Evolutionary conservation across 352 stramenopile genomes (phyloP).

Genomic region (Pythium dissotocum): DNA sequence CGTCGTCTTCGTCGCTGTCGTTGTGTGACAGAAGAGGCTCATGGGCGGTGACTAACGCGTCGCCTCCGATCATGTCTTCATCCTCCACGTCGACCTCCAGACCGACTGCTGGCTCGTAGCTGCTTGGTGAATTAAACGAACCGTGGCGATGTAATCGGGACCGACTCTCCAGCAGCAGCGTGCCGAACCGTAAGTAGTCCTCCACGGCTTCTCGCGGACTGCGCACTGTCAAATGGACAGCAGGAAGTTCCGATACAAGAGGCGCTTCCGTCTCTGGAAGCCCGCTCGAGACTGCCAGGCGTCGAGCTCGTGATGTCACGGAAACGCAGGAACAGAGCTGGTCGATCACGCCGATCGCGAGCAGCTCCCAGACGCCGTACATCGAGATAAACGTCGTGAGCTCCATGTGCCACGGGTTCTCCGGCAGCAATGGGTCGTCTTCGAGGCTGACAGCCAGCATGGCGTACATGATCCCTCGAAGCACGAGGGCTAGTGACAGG

Average conservation of each 20-base stretch:
- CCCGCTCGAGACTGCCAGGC: not conserved
- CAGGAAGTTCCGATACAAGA: not conserved
- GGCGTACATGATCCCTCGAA: constrained; percentile 5
- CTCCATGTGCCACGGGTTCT: not conserved
- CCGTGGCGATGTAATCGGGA: not conserved
- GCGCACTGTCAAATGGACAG: constrained; percentile 9
- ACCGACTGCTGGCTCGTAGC: not conserved
- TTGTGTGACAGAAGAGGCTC: constrained; percentile 14
- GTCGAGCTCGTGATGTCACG: constrained; percentile 1
- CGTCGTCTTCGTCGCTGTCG: constrained; percentile 2
- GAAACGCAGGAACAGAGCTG: constrained; percentile 14
- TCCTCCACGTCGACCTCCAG: not conserved
- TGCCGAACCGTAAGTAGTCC: constrained; percentile 7
- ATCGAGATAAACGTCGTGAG: constrained; percentile 10
- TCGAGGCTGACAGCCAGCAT: not conserved
- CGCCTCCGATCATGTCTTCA: constrained; percentile 3
- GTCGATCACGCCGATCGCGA: constrained; percentile 11
- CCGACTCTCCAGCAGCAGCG: constrained; percentile 1
- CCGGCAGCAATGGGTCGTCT: not conserved
- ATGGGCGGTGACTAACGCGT: constrained; percentile 5
- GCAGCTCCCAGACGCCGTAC: constrained; percentile 24
- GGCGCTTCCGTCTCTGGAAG: not conserved
- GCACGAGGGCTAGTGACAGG: constrained; percentile 15
- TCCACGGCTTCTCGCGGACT: constrained; percentile 15
- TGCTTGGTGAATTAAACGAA: not conserved